Evolutionary conservation across 2,329 filamentous ascomycete species (phyloP), one percentile per base, ranked within the genome.

Genomic region (Alternaria rosae): DNA sequence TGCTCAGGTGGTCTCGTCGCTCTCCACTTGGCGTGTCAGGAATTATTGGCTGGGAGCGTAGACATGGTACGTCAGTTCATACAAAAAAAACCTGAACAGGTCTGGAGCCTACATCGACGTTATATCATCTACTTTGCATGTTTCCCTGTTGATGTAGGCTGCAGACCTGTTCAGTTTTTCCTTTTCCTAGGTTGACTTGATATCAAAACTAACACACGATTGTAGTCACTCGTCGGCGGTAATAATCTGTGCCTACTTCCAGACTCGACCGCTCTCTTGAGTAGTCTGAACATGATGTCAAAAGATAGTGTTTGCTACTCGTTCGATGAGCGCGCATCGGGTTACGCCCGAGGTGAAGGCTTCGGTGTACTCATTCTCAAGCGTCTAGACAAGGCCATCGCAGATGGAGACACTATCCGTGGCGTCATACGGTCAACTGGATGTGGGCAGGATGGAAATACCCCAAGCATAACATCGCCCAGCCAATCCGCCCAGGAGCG

Each of bases 261-360:
- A 11, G 65, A 70, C 26, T 65, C 59, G 4, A 58, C 53, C 12
- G 28, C 63, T 5, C 35, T 64, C 42, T 44, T 67, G 10, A 65
- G 55, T 50, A 52, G 44, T 45, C 43, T 67, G 26, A 54, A 66
- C 47, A 66, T 64, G 54, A 70, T 79, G 30, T 78, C 72, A 2
- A 75, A 74, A 15, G 70, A 76, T 23, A 75, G 77, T 15, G 64
- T 57, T 6, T 74, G 64, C 10, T 70, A 68, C 47, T 76, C 72
- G 30, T 80, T 75, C 51, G 88, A 89, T 66, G 72, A 80, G 15
- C 80, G 82, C 1, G 89, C 87, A 15, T 85, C 86, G 57, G 89
- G 89, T 0, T 91, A 90, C 70, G 87, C 85, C 0, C 82, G 88
- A 28, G 88, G 88, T 1, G 89, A 91, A 67, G 89, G 88, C 0